These are phyloP conservation scores for Erucastrum elatum DNA, from an alignment of 345 rosid species.

Conservation along the genomic window DNA sequence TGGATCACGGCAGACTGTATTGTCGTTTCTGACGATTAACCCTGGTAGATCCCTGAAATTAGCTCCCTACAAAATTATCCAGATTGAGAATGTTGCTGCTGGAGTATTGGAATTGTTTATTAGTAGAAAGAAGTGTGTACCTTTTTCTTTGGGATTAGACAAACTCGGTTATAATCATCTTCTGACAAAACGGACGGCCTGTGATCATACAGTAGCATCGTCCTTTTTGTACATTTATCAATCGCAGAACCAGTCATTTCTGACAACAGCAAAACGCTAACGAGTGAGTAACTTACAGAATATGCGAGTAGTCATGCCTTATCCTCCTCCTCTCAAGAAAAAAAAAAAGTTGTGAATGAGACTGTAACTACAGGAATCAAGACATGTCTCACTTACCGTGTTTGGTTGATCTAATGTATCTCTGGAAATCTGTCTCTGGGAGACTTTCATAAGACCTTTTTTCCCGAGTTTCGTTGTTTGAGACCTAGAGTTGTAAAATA, in stretches of 20 bases:
- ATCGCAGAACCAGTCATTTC: constrained; percentile 60
- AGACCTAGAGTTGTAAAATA: constrained; percentile 48
- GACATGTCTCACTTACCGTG: constrained; percentile 41
- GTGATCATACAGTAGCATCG: constrained; percentile 64
- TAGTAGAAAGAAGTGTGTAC: constrained; percentile 36
- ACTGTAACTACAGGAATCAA: constrained; percentile 9
- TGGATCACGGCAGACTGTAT: constrained; percentile 66
- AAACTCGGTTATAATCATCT: constrained; percentile 69
- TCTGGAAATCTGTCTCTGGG: constrained; percentile 86
- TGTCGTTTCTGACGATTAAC: constrained; percentile 60
- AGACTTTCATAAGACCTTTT: constrained; percentile 55
- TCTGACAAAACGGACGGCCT: constrained; percentile 52
- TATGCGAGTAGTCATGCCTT: constrained; percentile 2
- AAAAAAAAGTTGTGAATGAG: constrained; percentile 6
- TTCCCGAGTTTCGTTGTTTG: constrained; percentile 55
- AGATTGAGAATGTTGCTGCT: constrained; percentile 28
- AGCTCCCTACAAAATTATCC: constrained; percentile 62
- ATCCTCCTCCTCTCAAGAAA: not conserved
- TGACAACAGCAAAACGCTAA: constrained; percentile 36
- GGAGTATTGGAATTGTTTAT: not conserved
- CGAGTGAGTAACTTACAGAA: constrained; percentile 18
- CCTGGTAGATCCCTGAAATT: constrained; percentile 95
- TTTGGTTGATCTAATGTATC: constrained; percentile 65
- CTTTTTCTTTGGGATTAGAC: constrained; percentile 88
- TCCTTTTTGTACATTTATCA: constrained; percentile 33